Evolutionary conservation across 805 yeast species (phyloP).

Genomic region (Candida sanyiensis): DNA sequence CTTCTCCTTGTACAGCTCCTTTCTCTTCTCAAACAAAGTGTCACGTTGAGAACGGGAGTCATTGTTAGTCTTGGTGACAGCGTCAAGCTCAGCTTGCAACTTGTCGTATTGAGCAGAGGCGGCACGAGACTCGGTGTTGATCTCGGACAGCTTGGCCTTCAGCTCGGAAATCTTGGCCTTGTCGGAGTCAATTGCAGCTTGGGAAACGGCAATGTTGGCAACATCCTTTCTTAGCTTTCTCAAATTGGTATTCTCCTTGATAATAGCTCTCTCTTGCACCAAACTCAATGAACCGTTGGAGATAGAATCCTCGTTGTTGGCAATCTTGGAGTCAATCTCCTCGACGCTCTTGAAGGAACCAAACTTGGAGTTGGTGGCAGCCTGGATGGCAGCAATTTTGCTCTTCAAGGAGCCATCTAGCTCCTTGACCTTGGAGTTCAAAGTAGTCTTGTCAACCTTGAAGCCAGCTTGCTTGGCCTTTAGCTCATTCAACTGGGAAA

Average conservation of each 20-base stretch:
- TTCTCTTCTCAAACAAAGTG: conserved; percentile 56
- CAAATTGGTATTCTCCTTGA: conserved; percentile 80
- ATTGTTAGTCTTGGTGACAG: conserved; percentile 33
- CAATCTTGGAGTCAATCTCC: conserved; percentile 65
- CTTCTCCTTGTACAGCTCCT: conserved; percentile 58
- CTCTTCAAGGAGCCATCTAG: conserved; percentile 68
- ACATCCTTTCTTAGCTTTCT: conserved; percentile 79
- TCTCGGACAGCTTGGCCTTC: conserved; percentile 33
- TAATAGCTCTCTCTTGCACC: conserved; percentile 82
- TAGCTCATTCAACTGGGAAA: conserved; percentile 40
- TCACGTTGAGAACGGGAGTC: conserved; percentile 49
- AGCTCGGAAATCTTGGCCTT: conserved; percentile 69
- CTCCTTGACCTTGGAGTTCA: conserved; percentile 62
- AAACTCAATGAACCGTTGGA: conserved; percentile 75
- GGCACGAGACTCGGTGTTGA: conserved; percentile 41
- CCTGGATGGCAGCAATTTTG: conserved; percentile 68
- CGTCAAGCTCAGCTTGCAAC: conserved; percentile 34
- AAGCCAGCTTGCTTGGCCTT: conserved; percentile 42
- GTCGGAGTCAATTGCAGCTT: conserved; percentile 73
- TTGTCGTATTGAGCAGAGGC: conserved; percentile 62
- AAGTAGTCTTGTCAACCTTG: conserved; percentile 39
- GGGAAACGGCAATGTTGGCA: conserved; percentile 64
- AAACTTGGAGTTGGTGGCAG: conserved; percentile 57
- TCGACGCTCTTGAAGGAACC: conserved; percentile 53
- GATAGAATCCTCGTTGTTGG: conserved; percentile 63